A percentile compares a stretch with the other conserved stretches of the same genome.
Conservation (phyloP, 331 rosid genomes). For the Quercus tomentella region DNA sequence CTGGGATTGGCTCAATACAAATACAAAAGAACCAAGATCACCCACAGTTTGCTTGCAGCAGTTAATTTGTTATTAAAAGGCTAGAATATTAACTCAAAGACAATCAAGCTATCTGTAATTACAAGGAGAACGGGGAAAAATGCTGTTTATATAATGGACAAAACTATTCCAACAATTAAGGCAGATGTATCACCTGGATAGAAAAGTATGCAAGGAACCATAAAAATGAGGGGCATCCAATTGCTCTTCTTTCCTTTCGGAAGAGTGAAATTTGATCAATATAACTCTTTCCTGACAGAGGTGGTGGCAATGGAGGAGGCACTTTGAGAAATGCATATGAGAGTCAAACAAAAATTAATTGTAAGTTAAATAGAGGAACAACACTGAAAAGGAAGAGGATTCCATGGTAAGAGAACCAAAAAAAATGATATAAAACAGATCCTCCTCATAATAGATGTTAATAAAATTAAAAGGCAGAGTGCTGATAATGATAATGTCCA, state of each 20-base stretch:
- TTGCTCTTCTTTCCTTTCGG: conserved; percentile 60
- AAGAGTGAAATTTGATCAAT: conserved; percentile 49
- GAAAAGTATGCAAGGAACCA: conserved; percentile 51
- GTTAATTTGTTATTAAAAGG: not conserved
- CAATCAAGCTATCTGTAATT: not conserved
- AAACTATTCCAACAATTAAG: conserved; percentile 6
- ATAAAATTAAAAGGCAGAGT: not conserved
- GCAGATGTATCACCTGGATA: conserved; percentile 58
- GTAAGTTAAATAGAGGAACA: conserved; percentile 17
- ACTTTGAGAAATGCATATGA: conserved; percentile 66
- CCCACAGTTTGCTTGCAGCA: not conserved
- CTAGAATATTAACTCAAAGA: not conserved
- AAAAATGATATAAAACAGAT: conserved; percentile 7
- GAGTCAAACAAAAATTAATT: conserved; percentile 38
- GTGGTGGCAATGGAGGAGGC: conserved; percentile 95
- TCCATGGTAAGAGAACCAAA: not conserved
- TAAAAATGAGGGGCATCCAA: conserved; percentile 72
- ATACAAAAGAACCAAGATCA: too few relatives aligned
- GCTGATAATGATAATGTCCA: not conserved
- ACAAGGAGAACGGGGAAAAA: not conserved
- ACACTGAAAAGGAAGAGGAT: not conserved
- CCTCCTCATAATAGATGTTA: conserved; percentile 1
- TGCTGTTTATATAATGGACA: conserved; percentile 4
- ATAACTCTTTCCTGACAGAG: conserved; percentile 84
- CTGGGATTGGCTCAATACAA: not conserved